Evolutionary conservation across 1,139 yeast genomes (phyloP).

Genomic region (Meyerozyma elateridarum): DNA sequence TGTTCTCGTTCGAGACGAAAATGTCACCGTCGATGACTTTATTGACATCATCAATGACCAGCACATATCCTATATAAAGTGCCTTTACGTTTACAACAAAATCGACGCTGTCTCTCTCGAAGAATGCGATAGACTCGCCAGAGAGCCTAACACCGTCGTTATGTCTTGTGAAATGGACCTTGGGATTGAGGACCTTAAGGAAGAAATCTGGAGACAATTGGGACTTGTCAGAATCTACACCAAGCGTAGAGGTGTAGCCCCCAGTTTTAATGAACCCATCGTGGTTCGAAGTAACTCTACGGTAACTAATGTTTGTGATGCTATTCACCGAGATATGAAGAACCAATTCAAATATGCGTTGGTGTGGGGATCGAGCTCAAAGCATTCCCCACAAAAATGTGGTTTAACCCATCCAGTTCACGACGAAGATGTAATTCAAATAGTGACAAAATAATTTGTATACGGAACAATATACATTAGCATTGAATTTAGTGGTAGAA

Average conservation of each 20-base stretch:
- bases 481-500: too few species aligned
- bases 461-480: too few species aligned
- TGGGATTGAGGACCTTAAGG: conserved; percentile 83
- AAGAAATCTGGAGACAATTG: conserved; percentile 89
- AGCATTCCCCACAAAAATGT: conserved; percentile 95
- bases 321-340: conserved; percentile 89
- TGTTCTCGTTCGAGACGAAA: conserved; percentile 82
- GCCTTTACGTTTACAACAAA: conserved; percentile 91
- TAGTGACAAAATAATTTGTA: conserved; percentile 74
- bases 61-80: conserved; percentile 83
- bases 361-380: conserved; percentile 95
- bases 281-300: conserved; percentile 80
- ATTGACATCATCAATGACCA: conserved; percentile 87
- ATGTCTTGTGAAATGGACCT: conserved; percentile 87
- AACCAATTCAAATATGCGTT: conserved; percentile 88
- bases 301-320: conserved; percentile 83
- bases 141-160: conserved; percentile 88
- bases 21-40: conserved; percentile 88
- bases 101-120: conserved; percentile 93
- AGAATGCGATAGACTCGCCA: conserved; percentile 87
- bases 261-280: conserved; percentile 84
- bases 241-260: conserved; percentile 75
- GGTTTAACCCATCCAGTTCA: conserved; percentile 78
- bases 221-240: conserved; percentile 79
- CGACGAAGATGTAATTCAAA: conserved; percentile 92